Evolutionary conservation across 306 rosid genomes (phyloP).

Genomic region (Quercus robur): DNA sequence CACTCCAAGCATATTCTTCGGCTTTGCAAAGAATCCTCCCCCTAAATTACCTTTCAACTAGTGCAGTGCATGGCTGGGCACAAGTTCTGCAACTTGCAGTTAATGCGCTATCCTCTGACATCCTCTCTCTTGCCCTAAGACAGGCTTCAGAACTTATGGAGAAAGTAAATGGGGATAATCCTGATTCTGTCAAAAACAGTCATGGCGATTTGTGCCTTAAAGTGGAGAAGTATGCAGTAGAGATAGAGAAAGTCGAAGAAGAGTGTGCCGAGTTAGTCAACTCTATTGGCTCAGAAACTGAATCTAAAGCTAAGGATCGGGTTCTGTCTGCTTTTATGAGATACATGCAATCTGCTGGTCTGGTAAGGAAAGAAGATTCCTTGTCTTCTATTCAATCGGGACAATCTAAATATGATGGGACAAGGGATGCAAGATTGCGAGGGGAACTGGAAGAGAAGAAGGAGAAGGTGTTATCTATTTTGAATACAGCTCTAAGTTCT

Average conservation of each 20-base stretch:
- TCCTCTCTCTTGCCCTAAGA: slow-evolving; percentile 77
- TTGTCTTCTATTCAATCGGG: slow-evolving; percentile 41
- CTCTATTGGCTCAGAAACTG: slow-evolving; percentile 68
- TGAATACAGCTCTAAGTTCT: slow-evolving; percentile 56
- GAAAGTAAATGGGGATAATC: slow-evolving; percentile 50
- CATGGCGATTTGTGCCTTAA: slow-evolving; percentile 67
- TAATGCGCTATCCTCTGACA: slow-evolving; percentile 67
- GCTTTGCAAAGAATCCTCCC: slow-evolving; percentile 91
- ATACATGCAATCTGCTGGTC: slow-evolving; percentile 65
- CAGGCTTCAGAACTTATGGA: slow-evolving; percentile 82
- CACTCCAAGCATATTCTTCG: slow-evolving; percentile 73
- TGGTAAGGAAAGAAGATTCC: slow-evolving; percentile 51
- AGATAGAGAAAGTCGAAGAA: slow-evolving; percentile 68
- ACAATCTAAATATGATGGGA: slow-evolving; percentile 43
- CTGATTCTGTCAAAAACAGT: slow-evolving; percentile 48
- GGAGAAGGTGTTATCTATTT: slow-evolving; percentile 47
- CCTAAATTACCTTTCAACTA: slow-evolving; percentile 73
- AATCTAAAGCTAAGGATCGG: slow-evolving; percentile 72
- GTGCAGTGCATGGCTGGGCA: slow-evolving; percentile 93
- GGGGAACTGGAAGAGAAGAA: slow-evolving; percentile 57
- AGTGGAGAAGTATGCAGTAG: slow-evolving; percentile 61
- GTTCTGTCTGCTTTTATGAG: slow-evolving; percentile 66
- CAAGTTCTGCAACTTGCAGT: slow-evolving; percentile 73
- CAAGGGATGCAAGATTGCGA: slow-evolving; percentile 36
- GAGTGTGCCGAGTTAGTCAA: slow-evolving; percentile 65